Conservation (phyloP, 1,284 basidiomycete species). For the Fomitopsis palustris region DNA sequence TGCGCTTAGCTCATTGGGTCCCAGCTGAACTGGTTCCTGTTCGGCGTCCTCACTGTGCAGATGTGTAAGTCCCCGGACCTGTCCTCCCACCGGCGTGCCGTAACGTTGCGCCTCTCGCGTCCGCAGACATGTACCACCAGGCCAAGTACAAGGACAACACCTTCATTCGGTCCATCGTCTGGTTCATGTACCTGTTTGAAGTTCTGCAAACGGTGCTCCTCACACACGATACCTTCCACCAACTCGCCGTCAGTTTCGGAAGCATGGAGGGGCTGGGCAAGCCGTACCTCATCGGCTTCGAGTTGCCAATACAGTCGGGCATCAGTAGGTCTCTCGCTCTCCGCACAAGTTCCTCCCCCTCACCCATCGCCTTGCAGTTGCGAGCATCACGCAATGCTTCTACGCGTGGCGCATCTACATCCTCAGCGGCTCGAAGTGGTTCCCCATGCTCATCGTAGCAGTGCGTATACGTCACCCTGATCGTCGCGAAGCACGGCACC, state of each 20-base stretch:
- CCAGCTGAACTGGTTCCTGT: conserved; percentile 24
- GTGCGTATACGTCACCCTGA: conserved; percentile 4
- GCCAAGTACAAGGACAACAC: conserved; percentile 23
- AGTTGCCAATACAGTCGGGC: conserved; percentile 2
- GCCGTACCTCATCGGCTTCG: conserved; percentile 10
- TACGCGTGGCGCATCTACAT: conserved; percentile 14
- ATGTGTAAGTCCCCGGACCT: conserved; percentile 10
- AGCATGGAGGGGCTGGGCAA: conserved; percentile 5
- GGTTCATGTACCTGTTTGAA: conserved; percentile 6
- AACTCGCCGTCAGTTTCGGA: conserved; percentile 9
- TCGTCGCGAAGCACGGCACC: neutral
- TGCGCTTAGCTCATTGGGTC: conserved; percentile 11
- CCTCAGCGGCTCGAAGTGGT: conserved; percentile 2
- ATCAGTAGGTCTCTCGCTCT: conserved; percentile 5
- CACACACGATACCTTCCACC: conserved; percentile 9
- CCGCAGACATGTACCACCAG: conserved; percentile 26
- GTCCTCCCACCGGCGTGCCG: neutral
- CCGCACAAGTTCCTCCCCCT: neutral
- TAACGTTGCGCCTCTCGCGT: neutral
- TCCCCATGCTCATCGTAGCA: conserved; percentile 4
- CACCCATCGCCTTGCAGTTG: neutral
- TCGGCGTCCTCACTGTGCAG: conserved; percentile 20
- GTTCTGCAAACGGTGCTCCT: conserved; percentile 4
- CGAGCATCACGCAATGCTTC: conserved; percentile 9
- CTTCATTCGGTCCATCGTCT: conserved; percentile 18